Base-by-base conservation (phyloP, 1,284 basidiomycete genomes). In the Cystobasidium sp. region DNA sequence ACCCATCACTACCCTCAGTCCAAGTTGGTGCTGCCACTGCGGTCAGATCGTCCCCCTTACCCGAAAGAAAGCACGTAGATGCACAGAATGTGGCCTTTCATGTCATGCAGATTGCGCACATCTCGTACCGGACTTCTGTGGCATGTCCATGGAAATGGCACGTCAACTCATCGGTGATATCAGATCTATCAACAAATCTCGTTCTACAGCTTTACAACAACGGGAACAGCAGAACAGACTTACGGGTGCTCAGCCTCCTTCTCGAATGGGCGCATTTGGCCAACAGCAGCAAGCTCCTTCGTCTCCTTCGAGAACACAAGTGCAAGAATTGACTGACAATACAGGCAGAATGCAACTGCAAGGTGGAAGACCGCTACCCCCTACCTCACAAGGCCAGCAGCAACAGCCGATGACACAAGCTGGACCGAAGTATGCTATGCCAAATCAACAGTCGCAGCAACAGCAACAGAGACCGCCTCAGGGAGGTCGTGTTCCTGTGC, bases 1-100 rank as follows among this genome's bases (percentile, higher is more conserved):
- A 81, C 90, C 94, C 41, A 90, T 98, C 82, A 98, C 95, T 78
- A 99, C 97, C 82, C 91, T 99, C 76, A 93, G 94, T 62, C 93
- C 97, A 31, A 98, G 97, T 82, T 99, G 97, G 97, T 99, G 97
- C 84, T 99, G 96, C 83, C 97, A 99, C 83, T 99, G 97, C 83
- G 97, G 97, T 77, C 94, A 94, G 81, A 97, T 99, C 88, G 88
- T 99, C 51, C 94, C 97, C 64, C 88, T 99, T 66, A 97, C 97
- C 68, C 90, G 95, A 77, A 98, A 98, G 86, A 96, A 97, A 82
- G 92, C 94, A 31, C 89, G 94, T 74, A 92, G 92, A 84, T 99
- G 97, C 83, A 90, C 90, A 66, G 96, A 99, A 82, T 99, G 97
- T 83, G 90, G 91, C 80, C 90, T 98, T 77, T 98, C 96, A 68